Evolutionary conservation across 1,284 basidiomycete species (phyloP).

Genomic region (Microstroma glucosiphilum): DNA sequence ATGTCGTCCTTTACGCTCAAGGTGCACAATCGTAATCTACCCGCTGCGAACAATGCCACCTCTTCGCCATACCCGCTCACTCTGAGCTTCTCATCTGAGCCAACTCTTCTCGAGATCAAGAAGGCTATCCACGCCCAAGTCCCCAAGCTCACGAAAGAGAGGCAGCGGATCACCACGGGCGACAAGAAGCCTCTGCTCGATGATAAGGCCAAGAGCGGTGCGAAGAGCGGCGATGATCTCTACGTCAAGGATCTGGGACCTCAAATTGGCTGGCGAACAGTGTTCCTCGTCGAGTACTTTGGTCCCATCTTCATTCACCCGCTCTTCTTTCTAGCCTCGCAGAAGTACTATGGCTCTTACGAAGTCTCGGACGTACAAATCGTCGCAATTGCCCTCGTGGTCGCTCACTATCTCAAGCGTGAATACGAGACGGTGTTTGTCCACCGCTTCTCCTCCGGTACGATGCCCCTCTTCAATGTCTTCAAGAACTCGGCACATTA

Average conservation of each 20-base stretch:
- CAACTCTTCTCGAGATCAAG: constrained; percentile 39
- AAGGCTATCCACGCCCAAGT: constrained; percentile 25
- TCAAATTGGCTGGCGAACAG: constrained; percentile 47
- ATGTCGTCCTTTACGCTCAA: constrained; percentile 27
- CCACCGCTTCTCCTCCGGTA: constrained; percentile 81
- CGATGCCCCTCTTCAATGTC: constrained; percentile 82
- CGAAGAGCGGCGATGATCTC: constrained; percentile 16
- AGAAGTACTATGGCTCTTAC: constrained; percentile 63
- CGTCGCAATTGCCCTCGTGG: constrained; percentile 71
- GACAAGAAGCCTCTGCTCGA: constrained; percentile 39
- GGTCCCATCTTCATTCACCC: constrained; percentile 91
- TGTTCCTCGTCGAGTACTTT: constrained; percentile 50
- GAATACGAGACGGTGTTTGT: constrained; percentile 84
- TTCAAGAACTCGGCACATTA: constrained; percentile 64
- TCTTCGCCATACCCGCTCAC: constrained; percentile 33
- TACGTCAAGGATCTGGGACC: constrained; percentile 48
- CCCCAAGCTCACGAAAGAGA: constrained; percentile 23
- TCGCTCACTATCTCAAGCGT: constrained; percentile 85
- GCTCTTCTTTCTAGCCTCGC: constrained; percentile 68
- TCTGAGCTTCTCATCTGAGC: constrained; percentile 21
- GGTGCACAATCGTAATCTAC: constrained; percentile 22
- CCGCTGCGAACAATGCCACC: constrained; percentile 26
- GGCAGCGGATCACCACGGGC: constrained; percentile 42
- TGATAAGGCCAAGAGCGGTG: constrained; percentile 26
- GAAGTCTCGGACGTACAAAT: constrained; percentile 71